phyloP scores from a whole-genome alignment of 2,329 filamentous ascomycete species.

The Curvularia spicifera region DNA sequence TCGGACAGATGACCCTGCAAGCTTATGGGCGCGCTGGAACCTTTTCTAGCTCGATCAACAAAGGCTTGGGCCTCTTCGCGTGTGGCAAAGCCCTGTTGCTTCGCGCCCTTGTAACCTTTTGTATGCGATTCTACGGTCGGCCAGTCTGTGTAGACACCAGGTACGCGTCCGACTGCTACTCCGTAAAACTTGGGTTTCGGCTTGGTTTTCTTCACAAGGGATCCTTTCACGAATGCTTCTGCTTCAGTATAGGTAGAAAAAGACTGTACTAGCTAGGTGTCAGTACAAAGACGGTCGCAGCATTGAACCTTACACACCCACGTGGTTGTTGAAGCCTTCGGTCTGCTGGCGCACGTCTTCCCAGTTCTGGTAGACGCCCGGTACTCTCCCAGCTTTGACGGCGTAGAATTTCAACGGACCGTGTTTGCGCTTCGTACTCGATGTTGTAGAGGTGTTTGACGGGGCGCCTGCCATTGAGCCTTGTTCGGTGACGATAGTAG shows the following conservation, averaged over 20 bases:
- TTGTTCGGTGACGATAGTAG: constrained; percentile 6
- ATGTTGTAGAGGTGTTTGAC: constrained; percentile 38
- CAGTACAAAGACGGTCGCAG: neutral
- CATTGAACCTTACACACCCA: constrained; percentile 37
- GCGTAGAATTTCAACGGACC: constrained; percentile 66
- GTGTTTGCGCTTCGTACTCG: constrained; percentile 62
- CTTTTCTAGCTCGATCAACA: constrained; percentile 56
- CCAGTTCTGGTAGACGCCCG: constrained; percentile 70
- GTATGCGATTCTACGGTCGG: constrained; percentile 74
- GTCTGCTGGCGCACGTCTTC: constrained; percentile 67
- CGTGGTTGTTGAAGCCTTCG: constrained; percentile 58
- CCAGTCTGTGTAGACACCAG: constrained; percentile 72
- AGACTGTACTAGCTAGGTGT: constrained; percentile 70
- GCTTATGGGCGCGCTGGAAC: constrained; percentile 32
- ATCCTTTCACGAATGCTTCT: constrained; percentile 74
- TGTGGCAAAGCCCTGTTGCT: constrained; percentile 58
- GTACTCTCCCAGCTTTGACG: constrained; percentile 64
- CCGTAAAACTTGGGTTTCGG: constrained; percentile 64
- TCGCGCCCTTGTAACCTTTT: constrained; percentile 71
- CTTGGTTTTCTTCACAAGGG: constrained; percentile 49
- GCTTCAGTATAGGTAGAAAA: constrained; percentile 77
- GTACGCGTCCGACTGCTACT: constrained; percentile 63
- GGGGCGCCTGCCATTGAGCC: constrained; percentile 28
- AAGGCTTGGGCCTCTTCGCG: constrained; percentile 77
- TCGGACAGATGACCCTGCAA: constrained; percentile 37